Percentiles rank a stretch among this genome's conserved stretches.
Conservation (phyloP, 2,329 filamentous ascomycete genomes). For the Aureobasidium vineae region DNA sequence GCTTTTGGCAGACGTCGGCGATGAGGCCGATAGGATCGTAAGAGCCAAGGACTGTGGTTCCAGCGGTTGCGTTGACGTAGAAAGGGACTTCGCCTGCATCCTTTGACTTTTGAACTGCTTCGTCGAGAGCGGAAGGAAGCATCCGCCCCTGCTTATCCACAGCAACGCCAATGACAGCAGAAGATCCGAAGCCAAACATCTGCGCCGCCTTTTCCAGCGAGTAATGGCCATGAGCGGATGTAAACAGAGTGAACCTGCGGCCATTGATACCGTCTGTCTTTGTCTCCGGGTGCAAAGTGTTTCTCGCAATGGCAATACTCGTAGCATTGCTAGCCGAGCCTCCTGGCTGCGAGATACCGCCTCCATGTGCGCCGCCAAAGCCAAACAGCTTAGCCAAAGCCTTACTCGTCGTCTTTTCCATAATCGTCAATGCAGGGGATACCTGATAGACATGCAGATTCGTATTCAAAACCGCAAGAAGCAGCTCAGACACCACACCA, state of each 20-base stretch:
- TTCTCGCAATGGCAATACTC: constrained; percentile 82
- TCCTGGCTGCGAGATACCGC: constrained; percentile 74
- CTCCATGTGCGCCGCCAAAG: constrained; percentile 64
- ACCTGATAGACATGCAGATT: constrained; percentile 95
- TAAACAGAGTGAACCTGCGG: constrained; percentile 76
- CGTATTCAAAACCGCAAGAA: constrained; percentile 84
- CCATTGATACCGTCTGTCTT: constrained; percentile 68
- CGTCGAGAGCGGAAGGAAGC: constrained; percentile 63
- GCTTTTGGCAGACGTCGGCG: constrained; percentile 64
- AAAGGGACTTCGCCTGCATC: constrained; percentile 74
- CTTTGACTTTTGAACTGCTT: constrained; percentile 61
- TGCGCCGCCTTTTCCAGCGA: constrained; percentile 93
- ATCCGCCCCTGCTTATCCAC: constrained; percentile 73
- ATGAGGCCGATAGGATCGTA: constrained; percentile 78
- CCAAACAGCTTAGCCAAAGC: constrained; percentile 75
- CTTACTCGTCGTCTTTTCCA: constrained; percentile 79
- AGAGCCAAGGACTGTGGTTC: constrained; percentile 87
- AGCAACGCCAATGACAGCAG: constrained; percentile 69
- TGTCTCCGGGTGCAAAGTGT: constrained; percentile 75
- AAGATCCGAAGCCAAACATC: constrained; percentile 77
- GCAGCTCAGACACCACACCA: constrained; percentile 78
- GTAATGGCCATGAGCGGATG: constrained; percentile 88
- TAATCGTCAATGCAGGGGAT: constrained; percentile 79
- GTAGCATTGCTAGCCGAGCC: constrained; percentile 82
- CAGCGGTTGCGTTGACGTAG: constrained; percentile 93